phyloP scores from a whole-genome alignment of 768 basidiomycete genomes.

The Rubroboletus satanas region DNA sequence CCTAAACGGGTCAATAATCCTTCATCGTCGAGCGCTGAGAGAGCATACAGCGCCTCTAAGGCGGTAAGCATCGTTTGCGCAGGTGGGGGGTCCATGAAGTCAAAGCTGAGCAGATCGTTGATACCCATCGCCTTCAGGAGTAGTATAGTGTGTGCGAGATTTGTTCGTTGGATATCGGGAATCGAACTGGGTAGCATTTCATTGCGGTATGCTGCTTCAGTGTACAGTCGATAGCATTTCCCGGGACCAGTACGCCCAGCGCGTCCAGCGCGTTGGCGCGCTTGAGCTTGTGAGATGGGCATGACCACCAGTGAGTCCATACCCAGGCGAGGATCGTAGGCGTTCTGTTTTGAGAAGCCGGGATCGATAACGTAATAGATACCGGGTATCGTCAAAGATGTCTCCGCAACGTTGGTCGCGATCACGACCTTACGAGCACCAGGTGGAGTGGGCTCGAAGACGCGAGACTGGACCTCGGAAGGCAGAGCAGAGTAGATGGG shows the following conservation, averaged over 20 bases:
- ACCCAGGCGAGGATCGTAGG: conserved; percentile 93
- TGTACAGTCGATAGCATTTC: conserved; percentile 97
- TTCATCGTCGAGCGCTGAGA: conserved; percentile 96
- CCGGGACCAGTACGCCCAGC: conserved; percentile 98
- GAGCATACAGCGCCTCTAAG: conserved; percentile 87
- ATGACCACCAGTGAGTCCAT: conserved; percentile 99
- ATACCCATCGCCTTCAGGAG: conserved; percentile 99
- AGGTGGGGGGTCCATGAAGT: conserved; percentile 99
- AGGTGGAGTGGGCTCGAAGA: conserved; percentile 97
- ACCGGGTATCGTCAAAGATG: conserved; percentile 95
- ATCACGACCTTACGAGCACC: conserved; percentile 99
- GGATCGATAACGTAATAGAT: conserved; percentile 99
- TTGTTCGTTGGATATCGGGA: conserved; percentile 96
- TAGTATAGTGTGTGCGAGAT: conserved; percentile 87
- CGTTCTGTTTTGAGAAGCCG: conserved; percentile 98
- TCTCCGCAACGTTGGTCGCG: conserved; percentile 99
- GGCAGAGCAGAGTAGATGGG: conserved; percentile 98
- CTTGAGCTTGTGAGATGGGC: conserved; percentile 98
- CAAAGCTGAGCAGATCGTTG: conserved; percentile 95
- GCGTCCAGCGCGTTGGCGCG: conserved; percentile 91
- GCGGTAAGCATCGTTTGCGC: conserved; percentile 97
- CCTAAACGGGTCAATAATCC: conserved; percentile 91
- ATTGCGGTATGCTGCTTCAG: conserved; percentile 96
- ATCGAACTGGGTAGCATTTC: conserved; percentile 98
- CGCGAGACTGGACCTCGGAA: conserved; percentile 95